Conservation (phyloP, 306 rosid species). For the Clitoria ternatea region DNA sequence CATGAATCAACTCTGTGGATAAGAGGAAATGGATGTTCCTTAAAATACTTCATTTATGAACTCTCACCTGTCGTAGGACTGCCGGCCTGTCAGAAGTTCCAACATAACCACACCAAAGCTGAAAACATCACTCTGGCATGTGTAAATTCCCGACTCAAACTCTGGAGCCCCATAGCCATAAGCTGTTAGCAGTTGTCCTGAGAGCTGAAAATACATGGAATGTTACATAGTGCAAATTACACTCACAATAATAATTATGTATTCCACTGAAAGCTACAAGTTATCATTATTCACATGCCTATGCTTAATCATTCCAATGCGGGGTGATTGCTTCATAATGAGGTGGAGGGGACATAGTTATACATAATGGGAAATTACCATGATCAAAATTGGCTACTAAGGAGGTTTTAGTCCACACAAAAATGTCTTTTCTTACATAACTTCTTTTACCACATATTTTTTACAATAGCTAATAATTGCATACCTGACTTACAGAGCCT, state of each 20-base stretch:
- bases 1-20: background rate
- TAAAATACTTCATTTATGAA: background rate
- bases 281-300: background rate
- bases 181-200: slow-evolving; percentile 68
- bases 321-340: background rate
- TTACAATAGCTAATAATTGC: background rate
- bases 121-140: slow-evolving; percentile 73
- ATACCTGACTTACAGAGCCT: slow-evolving; percentile 87
- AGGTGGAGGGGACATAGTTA: background rate
- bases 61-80: slow-evolving; percentile 73
- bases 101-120: slow-evolving; percentile 97
- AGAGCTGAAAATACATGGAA: slow-evolving; percentile 53
- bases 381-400: background rate
- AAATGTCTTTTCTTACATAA: background rate
- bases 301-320: background rate
- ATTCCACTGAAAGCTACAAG: background rate
- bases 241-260: background rate
- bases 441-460: background rate
- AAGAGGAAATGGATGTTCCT: background rate
- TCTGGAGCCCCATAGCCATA: slow-evolving; percentile 94
- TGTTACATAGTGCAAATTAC: slow-evolving; percentile 4
- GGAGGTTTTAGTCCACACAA: background rate
- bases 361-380: background rate
- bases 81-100: slow-evolving; percentile 87
- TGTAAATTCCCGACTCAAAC: slow-evolving; percentile 83